phyloP scores from a whole-genome alignment of 768 basidiomycete genomes.

The Mycena vitilis region DNA sequence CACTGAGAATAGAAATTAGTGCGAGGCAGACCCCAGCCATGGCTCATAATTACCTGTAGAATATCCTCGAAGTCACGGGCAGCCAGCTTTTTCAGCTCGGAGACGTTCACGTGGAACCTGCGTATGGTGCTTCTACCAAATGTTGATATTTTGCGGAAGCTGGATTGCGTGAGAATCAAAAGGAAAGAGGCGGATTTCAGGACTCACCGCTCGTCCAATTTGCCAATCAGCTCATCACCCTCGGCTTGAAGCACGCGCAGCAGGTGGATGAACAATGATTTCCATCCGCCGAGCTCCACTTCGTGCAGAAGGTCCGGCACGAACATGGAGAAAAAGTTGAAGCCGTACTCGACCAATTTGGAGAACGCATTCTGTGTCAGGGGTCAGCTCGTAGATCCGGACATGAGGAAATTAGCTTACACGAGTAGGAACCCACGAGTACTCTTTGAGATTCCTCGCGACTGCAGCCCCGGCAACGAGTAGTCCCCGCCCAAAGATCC shows the following conservation, averaged over 20 bases:
- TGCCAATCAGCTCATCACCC: conserved; percentile 32
- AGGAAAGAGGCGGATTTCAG: no score
- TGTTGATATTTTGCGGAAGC: conserved; percentile 43
- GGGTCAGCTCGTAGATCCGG: no score
- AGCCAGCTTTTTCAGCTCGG: conserved; percentile 49
- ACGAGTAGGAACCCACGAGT: conserved; percentile 24
- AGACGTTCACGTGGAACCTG: conserved; percentile 47
- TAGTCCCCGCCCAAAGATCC: conserved; percentile 17
- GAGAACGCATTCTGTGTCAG: conserved; percentile 48
- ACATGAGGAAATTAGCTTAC: neutral
- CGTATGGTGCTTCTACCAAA: conserved; percentile 50
- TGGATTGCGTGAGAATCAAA: conserved; percentile 8
- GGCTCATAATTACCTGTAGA: conserved; percentile 47
- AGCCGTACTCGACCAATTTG: conserved; percentile 25
- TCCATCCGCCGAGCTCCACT: conserved; percentile 54
- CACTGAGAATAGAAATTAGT: conserved; percentile 34
- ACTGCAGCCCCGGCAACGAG: neutral
- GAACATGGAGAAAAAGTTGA: conserved; percentile 46
- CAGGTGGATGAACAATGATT: conserved; percentile 49
- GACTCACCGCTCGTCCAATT: conserved; percentile 39
- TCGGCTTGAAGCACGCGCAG: conserved; percentile 43
- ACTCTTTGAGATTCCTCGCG: neutral
- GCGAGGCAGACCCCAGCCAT: conserved; percentile 14
- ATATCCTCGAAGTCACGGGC: conserved; percentile 57
- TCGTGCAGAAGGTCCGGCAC: conserved; percentile 53